These are phyloP conservation scores for Rhynchospora pubera DNA, from an alignment of 176 grass and related monocot species.

Conservation along the genomic window DNA sequence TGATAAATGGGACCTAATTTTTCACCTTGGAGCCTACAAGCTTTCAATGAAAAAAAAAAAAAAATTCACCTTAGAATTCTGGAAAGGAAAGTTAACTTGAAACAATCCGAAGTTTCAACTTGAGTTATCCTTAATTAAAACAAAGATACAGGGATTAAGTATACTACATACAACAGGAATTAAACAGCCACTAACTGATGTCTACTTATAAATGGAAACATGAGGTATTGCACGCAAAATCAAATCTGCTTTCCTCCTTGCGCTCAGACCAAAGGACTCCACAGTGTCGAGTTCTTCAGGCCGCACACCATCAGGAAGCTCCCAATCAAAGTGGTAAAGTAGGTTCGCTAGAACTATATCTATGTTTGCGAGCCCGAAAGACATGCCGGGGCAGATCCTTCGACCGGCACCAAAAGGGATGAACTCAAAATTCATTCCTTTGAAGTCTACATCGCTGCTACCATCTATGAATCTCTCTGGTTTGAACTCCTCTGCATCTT, in stretches of 20 bases:
- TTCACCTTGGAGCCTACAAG: too few species aligned
- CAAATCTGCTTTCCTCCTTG: neutral
- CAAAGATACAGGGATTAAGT: too few species aligned
- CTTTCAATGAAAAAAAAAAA: too few species aligned
- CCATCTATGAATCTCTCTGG: conserved; percentile 30
- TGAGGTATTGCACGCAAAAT: neutral
- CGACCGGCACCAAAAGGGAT: conserved; percentile 35
- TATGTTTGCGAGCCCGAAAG: conserved; percentile 35
- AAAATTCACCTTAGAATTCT: too few species aligned
- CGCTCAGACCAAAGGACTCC: conserved; percentile 17
- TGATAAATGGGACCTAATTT: too few species aligned
- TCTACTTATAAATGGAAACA: too few species aligned
- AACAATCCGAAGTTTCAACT: too few species aligned
- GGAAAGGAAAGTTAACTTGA: too few species aligned
- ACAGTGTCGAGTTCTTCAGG: conserved; percentile 32
- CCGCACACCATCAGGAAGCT: neutral
- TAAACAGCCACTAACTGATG: too few species aligned
- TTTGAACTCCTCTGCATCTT: conserved; percentile 20
- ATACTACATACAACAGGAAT: too few species aligned
- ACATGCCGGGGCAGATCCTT: conserved; percentile 42
- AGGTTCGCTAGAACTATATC: conserved; percentile 40
- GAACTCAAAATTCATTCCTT: conserved; percentile 37
- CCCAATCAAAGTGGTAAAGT: conserved; percentile 49
- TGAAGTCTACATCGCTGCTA: conserved; percentile 21
- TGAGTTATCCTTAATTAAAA: too few species aligned